A percentile compares a stretch with the other conserved stretches of the same genome.
Evolutionary conservation across 768 basidiomycete genomes (phyloP).

Genomic region (Mycena floridula): DNA sequence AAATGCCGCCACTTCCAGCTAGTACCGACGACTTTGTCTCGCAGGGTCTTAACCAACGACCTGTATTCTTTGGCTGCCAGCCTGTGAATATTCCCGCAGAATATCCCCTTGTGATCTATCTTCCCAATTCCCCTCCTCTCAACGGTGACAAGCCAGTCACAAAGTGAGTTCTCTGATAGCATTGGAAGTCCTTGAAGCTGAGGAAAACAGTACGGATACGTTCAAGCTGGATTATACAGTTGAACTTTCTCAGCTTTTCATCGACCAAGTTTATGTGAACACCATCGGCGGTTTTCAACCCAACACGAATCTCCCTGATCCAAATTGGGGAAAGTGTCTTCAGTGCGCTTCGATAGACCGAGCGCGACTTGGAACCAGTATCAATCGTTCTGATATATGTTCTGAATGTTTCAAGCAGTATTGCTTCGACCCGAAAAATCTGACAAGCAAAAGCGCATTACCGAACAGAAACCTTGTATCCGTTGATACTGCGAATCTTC

Average conservation of each 20-base stretch:
- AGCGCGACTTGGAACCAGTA: constrained; percentile 16
- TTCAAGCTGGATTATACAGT: constrained; percentile 56
- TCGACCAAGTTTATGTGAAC: constrained; percentile 57
- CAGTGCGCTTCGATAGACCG: constrained; percentile 37
- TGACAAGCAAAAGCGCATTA: constrained; percentile 15
- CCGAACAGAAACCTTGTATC: constrained; percentile 36
- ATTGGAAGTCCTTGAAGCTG: neutral
- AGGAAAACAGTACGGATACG: constrained; percentile 52
- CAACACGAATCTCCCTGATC: constrained; percentile 49
- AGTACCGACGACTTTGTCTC: constrained; percentile 44
- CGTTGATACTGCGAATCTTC: constrained; percentile 49
- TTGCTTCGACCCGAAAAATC: constrained; percentile 22
- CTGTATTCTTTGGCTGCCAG: constrained; percentile 80
- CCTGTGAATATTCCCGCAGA: constrained; percentile 39
- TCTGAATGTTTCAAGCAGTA: constrained; percentile 27
- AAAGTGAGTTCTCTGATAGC: constrained; percentile 52
- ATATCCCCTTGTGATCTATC: constrained; percentile 65
- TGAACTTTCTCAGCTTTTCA: constrained; percentile 47
- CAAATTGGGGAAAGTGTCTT: constrained; percentile 47
- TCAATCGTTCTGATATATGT: constrained; percentile 17
- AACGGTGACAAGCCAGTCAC: constrained; percentile 54
- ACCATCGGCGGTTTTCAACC: constrained; percentile 55
- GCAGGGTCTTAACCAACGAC: constrained; percentile 56
- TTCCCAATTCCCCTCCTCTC: constrained; percentile 73
- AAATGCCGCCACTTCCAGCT: constrained; percentile 58